Base-by-base conservation (phyloP, 1,139 yeast species). In the Pichia sp. region DNA sequence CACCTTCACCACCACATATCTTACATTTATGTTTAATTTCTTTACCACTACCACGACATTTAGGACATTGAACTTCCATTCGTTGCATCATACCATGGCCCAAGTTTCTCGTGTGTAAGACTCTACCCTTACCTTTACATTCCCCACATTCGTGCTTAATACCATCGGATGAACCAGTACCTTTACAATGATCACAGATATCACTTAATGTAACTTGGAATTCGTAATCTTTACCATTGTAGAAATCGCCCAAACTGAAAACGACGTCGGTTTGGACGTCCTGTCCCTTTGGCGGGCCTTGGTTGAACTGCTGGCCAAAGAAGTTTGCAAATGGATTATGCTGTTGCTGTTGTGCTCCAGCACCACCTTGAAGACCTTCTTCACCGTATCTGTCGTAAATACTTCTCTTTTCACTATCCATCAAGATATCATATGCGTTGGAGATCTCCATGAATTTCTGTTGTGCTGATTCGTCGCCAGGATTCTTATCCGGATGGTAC, bases 401-500 rank as follows among this genome's bases (percentile, higher is more conserved):
- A 36, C 73, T 62, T 51, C 88, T 77, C 66, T 89, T 87, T 47
- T 85, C 87, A 14, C 77, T 68, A 62, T 91, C 91, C 51, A 83
- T 78, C 53, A 93, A 75, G 12, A 90, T 88, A 53, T 91, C 98
- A 65, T 93, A 93, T 0, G 98, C 98, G 58, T 86, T 96, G 9
- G 96, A 96, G 27, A 93, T 79, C 65, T 90, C 96, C 45, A 93
- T 83, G 66, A 90, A 93, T 67, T 79, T 84, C 48, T 85, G 84
- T 55, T 87, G 91, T 2, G 97, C 96, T 37, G 77, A 84, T 20
- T 87, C 93, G 55, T 84, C 80, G 9, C 82, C 84, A 5, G 74
- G 85, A 61, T 93, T 93, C 70, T 94, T 93, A 66, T 93, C 99
- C 1, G 99, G 99, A 63, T 93, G 99, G 66, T 79, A 90, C 61